Evolutionary conservation across 208 protist species (phyloP).

Genomic region (Wallacemonas collosoma): DNA sequence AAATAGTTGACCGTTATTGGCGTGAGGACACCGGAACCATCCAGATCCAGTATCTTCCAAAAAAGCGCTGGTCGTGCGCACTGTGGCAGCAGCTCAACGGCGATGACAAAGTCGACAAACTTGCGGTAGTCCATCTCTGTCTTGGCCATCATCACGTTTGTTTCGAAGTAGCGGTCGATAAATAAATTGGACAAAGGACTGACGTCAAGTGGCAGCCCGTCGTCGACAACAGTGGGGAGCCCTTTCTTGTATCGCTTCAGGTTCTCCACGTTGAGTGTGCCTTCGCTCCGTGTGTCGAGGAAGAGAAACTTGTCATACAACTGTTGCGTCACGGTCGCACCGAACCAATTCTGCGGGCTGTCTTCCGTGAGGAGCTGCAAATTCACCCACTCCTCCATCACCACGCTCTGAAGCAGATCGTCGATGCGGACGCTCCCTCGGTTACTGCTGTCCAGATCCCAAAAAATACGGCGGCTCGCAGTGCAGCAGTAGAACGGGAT

Average conservation of each 20-base stretch:
- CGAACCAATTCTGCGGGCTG: slow-evolving; percentile 84
- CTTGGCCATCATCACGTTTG: slow-evolving; percentile 81
- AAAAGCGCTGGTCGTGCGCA: slow-evolving; percentile 83
- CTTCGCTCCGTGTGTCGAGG: slow-evolving; percentile 80
- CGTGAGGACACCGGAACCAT: slow-evolving; percentile 64
- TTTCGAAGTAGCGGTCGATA: slow-evolving; percentile 92
- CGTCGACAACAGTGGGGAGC: slow-evolving; percentile 81
- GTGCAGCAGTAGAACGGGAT: slow-evolving; percentile 91
- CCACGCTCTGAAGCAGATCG: slow-evolving; percentile 67
- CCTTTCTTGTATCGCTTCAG: slow-evolving; percentile 87
- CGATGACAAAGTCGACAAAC: slow-evolving; percentile 94
- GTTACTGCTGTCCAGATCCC: slow-evolving; percentile 80
- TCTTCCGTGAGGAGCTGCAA: slow-evolving; percentile 84
- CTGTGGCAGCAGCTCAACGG: slow-evolving; percentile 81
- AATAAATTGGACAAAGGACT: slow-evolving; percentile 86
- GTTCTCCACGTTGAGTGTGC: slow-evolving; percentile 82
- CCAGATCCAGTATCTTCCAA: slow-evolving; percentile 90
- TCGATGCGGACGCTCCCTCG: slow-evolving; percentile 81
- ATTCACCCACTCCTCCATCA: slow-evolving; percentile 90
- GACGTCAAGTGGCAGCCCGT: slow-evolving; percentile 69
- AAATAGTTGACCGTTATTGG: slow-evolving; percentile 85
- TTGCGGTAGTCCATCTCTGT: slow-evolving; percentile 92
- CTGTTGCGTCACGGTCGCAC: slow-evolving; percentile 66
- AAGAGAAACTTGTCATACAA: slow-evolving; percentile 89
- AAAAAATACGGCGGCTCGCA: slow-evolving; percentile 89